Evolutionary conservation across 495 filamentous ascomycete species (phyloP).

Genomic region (Talaromyces liani): DNA sequence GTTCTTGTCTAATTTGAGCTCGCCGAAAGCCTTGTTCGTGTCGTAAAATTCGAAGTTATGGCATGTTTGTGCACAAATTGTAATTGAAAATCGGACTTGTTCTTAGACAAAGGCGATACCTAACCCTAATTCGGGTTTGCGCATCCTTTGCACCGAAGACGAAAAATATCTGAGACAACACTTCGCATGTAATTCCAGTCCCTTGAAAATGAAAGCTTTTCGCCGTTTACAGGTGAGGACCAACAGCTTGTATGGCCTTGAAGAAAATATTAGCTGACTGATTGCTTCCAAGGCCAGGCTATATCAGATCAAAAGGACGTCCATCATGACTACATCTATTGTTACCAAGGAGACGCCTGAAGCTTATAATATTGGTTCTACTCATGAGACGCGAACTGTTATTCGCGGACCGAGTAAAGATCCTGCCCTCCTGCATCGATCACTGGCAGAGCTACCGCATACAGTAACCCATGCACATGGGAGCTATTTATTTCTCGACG

Average conservation of each 20-base stretch:
- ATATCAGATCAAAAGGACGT: neutral
- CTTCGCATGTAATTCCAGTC: neutral
- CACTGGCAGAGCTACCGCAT: conserved; percentile 14
- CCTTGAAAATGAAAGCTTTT: neutral
- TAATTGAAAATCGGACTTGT: neutral
- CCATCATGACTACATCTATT: neutral
- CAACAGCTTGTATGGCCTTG: neutral
- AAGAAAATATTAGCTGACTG: neutral
- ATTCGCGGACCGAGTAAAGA: neutral
- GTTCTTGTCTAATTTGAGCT: no score
- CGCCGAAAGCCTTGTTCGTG: no score
- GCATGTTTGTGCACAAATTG: neutral
- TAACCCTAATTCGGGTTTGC: neutral
- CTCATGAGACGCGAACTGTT: neutral
- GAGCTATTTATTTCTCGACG: conserved; percentile 24
- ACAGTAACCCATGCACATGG: conserved; percentile 17
- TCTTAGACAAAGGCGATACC: neutral
- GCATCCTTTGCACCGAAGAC: neutral
- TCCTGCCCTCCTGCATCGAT: conserved; percentile 18
- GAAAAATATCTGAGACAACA: neutral
- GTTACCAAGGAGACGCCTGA: neutral
- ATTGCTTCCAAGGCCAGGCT: neutral
- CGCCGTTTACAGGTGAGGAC: neutral
- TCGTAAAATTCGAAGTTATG: neutral
- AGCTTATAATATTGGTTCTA: neutral